Conservation (phyloP, 176 grass and related monocot species). For the Raddia guianensis region DNA sequence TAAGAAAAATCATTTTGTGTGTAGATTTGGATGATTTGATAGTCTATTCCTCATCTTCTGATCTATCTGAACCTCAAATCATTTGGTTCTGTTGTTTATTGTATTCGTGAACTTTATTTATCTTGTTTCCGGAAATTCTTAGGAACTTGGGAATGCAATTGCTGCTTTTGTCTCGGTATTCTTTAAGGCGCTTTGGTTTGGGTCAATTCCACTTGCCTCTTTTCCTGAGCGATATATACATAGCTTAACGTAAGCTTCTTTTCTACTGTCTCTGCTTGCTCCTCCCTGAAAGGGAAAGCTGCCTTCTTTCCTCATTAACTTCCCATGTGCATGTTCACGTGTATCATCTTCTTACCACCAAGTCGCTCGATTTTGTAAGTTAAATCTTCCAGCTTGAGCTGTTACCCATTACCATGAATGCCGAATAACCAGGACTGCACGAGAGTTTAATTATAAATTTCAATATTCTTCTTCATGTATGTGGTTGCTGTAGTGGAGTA, state of each 20-base stretch:
- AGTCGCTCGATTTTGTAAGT: slow-evolving; percentile 21
- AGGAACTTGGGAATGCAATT: neutral
- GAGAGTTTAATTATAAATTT: neutral
- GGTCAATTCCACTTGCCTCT: slow-evolving; percentile 30
- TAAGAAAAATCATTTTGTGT: neutral
- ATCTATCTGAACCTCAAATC: neutral
- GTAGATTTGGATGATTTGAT: slow-evolving; percentile 23
- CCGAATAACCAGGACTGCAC: slow-evolving; percentile 4
- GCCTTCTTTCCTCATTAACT: slow-evolving; percentile 55
- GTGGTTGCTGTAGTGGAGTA: neutral
- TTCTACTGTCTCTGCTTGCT: slow-evolving; percentile 39
- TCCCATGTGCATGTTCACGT: slow-evolving; percentile 51
- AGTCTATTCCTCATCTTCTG: neutral
- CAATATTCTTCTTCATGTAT: neutral
- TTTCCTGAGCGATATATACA: slow-evolving; percentile 31
- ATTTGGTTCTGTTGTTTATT: neutral
- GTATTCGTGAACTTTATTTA: neutral
- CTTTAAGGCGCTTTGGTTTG: neutral
- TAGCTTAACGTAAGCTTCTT: slow-evolving; percentile 52
- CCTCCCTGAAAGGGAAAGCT: slow-evolving; percentile 60
- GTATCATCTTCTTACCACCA: slow-evolving; percentile 31
- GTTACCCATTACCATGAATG: slow-evolving; percentile 29
- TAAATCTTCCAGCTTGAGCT: slow-evolving; percentile 33
- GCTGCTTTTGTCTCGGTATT: slow-evolving; percentile 30
- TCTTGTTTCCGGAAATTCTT: neutral